Evolutionary conservation across 257 asterid species (phyloP).

Genomic region (Pogostemon cablin): DNA sequence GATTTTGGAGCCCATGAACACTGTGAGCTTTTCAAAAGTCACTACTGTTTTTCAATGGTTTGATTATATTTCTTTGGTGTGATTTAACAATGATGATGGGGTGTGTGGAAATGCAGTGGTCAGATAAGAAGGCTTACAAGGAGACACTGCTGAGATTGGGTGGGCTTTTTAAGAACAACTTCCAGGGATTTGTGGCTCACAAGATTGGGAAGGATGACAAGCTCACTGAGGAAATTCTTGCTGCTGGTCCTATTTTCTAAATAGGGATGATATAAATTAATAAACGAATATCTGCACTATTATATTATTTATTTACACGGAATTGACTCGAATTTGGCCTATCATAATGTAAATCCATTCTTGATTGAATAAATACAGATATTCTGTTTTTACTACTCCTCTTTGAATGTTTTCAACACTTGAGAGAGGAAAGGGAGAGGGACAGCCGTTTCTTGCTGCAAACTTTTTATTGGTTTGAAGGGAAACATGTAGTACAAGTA

Average conservation of each 20-base stretch:
- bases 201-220: conserved; percentile 80
- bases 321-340: background rate
- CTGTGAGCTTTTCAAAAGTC: conserved; percentile 51
- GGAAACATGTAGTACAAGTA: too few relatives aligned
- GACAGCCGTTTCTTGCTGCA: too few relatives aligned
- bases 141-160: conserved; percentile 76
- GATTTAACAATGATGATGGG: background rate
- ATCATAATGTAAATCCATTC: conserved; percentile 12
- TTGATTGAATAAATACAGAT: conserved; percentile 31
- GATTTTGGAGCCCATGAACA: conserved; percentile 81
- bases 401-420: too few relatives aligned
- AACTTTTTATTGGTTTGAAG: too few relatives aligned
- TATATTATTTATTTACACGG: background rate
- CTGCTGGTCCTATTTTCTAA: conserved; percentile 87
- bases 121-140: conserved; percentile 72
- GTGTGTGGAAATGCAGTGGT: conserved; percentile 61
- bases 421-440: too few relatives aligned
- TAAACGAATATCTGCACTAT: conserved; percentile 17
- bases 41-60: background rate
- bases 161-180: conserved; percentile 86
- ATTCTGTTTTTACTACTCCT: background rate
- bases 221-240: conserved; percentile 79
- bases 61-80: background rate
- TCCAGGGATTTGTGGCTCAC: conserved; percentile 71
- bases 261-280: background rate